phyloP scores from a whole-genome alignment of 148 eudicot species.

The Talinum fruticosum region DNA sequence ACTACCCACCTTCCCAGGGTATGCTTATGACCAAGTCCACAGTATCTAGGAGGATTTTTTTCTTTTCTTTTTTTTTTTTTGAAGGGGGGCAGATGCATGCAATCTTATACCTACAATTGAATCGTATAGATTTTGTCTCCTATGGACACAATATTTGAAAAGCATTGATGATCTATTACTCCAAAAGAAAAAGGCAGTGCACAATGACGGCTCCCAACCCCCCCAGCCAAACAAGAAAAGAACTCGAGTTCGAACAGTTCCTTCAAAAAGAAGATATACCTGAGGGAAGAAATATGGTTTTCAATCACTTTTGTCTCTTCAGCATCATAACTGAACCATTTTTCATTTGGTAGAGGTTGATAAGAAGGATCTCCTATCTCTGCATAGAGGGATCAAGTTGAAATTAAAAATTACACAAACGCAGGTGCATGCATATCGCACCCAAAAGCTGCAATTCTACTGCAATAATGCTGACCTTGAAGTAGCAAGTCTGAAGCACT shows the following conservation, averaged over 20 bases:
- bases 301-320: conserved; percentile 50
- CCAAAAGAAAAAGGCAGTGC: too few relatives aligned
- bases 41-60: too few relatives aligned
- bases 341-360: conserved; percentile 42
- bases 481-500: conserved; percentile 37
- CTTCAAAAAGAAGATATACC: conserved; percentile 34
- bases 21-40: too few relatives aligned
- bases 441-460: conserved; percentile 2
- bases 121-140: too few relatives aligned
- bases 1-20: too few relatives aligned
- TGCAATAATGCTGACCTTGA: conserved; percentile 42
- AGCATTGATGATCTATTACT: too few relatives aligned
- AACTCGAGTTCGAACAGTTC: not conserved
- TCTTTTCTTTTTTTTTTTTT: too few relatives aligned
- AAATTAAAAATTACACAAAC: not conserved
- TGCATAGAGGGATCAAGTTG: conserved; percentile 23
- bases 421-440: not conserved
- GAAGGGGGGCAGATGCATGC: too few relatives aligned
- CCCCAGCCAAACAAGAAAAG: not conserved
- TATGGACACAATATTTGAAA: too few relatives aligned
- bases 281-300: conserved; percentile 34
- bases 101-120: too few relatives aligned
- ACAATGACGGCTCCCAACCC: too few relatives aligned
- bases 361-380: conserved; percentile 46
- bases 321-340: conserved; percentile 57